Evolutionary conservation across 2,329 filamentous ascomycete species (phyloP).

Genomic region (Gnomoniopsis sp.): DNA sequence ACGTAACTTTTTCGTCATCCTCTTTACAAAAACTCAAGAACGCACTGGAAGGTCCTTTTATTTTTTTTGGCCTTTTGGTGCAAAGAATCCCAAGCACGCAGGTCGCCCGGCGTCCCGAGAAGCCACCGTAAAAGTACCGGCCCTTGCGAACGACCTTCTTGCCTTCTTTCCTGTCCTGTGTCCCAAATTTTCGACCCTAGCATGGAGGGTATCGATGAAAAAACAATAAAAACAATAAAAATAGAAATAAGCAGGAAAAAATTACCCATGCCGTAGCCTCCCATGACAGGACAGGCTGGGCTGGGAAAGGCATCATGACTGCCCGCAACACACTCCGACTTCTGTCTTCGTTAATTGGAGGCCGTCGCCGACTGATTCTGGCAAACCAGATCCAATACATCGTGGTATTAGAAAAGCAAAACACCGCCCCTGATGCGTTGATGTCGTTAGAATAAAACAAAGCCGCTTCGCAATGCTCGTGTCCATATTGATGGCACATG

Average conservation of each 20-base stretch:
- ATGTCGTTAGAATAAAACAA: not conserved
- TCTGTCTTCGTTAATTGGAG: not conserved
- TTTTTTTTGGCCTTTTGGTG: not conserved
- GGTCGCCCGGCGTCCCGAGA: not conserved
- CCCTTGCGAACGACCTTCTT: not conserved
- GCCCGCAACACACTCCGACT: too few relatives aligned
- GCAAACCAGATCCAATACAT: not conserved
- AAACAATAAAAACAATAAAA: not conserved
- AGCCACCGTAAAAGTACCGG: not conserved
- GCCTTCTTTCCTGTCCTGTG: not conserved
- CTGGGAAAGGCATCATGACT: too few relatives aligned
- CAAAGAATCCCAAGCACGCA: not conserved
- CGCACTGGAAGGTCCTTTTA: not conserved
- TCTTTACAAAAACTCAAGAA: not conserved
- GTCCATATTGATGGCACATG: not conserved
- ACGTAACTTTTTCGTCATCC: not conserved
- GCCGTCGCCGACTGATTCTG: not conserved
- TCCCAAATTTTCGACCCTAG: not conserved
- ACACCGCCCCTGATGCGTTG: not conserved
- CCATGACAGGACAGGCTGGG: not conserved
- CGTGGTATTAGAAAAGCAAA: not conserved
- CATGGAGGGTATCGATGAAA: not conserved
- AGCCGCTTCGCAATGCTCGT: not conserved
- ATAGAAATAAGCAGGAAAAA: too few relatives aligned
- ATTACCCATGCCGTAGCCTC: not conserved